phyloP scores from a whole-genome alignment of 805 yeast species.

The Saturnispora bothae region DNA sequence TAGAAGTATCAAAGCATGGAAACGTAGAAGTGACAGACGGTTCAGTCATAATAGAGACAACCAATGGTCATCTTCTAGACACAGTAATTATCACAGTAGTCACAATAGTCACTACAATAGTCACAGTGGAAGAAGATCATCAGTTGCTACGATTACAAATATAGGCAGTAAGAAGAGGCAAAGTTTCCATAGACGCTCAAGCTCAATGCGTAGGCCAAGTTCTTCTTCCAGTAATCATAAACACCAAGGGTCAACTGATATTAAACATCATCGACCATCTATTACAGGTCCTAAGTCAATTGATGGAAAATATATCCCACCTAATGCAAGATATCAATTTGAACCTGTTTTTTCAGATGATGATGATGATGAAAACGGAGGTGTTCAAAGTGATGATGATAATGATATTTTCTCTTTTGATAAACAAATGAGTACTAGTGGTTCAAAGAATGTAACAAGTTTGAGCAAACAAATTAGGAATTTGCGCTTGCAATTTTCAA shows the following conservation, averaged over 20 bases:
- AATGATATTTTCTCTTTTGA: slow-evolving; percentile 31
- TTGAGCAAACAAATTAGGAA: too few species aligned
- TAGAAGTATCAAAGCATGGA: slow-evolving; percentile 22
- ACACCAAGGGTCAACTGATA: background rate
- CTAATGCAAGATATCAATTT: slow-evolving; percentile 45
- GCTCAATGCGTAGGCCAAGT: slow-evolving; percentile 2
- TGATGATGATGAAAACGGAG: slow-evolving; percentile 4
- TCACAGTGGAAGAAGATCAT: slow-evolving; percentile 10
- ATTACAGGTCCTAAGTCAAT: slow-evolving; percentile 8
- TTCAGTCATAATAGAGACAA: slow-evolving; percentile 8
- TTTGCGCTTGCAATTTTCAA: too few species aligned
- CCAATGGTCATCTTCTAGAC: background rate
- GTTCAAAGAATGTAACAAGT: too few species aligned
- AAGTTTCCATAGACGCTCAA: slow-evolving; percentile 7
- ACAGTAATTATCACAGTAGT: slow-evolving; percentile 6
- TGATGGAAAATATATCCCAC: slow-evolving; percentile 58
- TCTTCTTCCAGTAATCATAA: background rate
- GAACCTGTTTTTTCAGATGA: slow-evolving; percentile 10
- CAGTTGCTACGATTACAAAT: slow-evolving; percentile 5
- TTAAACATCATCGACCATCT: slow-evolving; percentile 2
- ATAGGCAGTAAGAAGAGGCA: slow-evolving; percentile 14
- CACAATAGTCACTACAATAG: slow-evolving; percentile 11
- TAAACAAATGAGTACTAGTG: too few species aligned
- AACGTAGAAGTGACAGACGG: slow-evolving; percentile 20
- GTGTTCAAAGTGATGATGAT: background rate